Evolutionary conservation across 768 basidiomycete species (phyloP).

Genomic region (Rhodosporidiobolus sp.): DNA sequence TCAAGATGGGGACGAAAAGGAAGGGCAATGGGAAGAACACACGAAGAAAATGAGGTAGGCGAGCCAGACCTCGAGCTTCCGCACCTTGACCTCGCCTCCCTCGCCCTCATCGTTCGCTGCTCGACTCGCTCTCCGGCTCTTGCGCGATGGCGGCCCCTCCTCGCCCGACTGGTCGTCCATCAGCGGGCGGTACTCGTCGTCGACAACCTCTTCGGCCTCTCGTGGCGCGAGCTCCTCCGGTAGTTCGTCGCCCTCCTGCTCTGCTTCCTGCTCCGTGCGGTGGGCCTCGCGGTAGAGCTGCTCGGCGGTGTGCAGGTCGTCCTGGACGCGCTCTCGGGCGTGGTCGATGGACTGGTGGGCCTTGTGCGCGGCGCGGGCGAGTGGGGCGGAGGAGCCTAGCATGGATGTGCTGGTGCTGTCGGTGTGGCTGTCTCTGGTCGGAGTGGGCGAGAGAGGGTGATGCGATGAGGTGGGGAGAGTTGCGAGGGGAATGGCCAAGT

Average conservation of each 20-base stretch:
- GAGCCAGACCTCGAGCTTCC: conserved; percentile 29
- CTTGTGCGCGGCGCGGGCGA: conserved; percentile 4
- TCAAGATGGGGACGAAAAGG: neutral
- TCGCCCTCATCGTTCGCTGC: neutral
- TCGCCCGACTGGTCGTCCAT: conserved; percentile 15
- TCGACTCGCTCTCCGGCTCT: neutral
- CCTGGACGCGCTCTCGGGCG: neutral
- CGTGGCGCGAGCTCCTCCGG: conserved; percentile 24
- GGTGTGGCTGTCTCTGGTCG: too few relatives aligned
- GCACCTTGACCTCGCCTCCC: conserved; percentile 7
- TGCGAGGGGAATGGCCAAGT: neutral
- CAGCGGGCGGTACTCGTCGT: conserved; percentile 35
- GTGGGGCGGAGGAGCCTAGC: conserved; percentile 16
- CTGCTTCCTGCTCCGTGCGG: neutral
- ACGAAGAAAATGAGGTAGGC: conserved; percentile 30
- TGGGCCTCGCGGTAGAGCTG: conserved; percentile 2
- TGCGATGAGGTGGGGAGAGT: neutral
- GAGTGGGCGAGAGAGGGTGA: neutral
- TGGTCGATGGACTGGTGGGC: neutral
- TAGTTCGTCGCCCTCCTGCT: neutral
- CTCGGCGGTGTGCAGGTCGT: conserved; percentile 13
- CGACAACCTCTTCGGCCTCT: conserved; percentile 23
- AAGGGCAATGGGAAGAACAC: neutral
- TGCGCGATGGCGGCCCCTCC: neutral
- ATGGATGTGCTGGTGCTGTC: neutral